Conservation (phyloP, 345 rosid species). For the Raphanus raphanistrum region DNA sequence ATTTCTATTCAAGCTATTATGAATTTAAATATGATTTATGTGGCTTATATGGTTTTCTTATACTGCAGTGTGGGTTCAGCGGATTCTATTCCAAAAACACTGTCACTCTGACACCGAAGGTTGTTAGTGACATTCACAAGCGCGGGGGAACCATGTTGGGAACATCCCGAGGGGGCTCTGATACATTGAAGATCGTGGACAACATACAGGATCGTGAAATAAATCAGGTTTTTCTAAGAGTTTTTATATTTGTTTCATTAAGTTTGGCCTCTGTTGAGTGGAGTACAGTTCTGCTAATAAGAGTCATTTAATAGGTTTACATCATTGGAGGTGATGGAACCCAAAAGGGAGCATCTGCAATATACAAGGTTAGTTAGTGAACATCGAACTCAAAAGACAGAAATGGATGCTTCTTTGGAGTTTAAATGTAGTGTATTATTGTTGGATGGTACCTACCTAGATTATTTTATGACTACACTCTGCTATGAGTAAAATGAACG, state of each 20-base stretch:
- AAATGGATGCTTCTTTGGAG: background rate
- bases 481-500: background rate
- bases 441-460: background rate
- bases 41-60: conserved; percentile 5
- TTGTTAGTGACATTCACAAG: conserved; percentile 84
- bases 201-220: conserved; percentile 92
- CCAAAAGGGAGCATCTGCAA: conserved; percentile 67
- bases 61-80: conserved; percentile 77
- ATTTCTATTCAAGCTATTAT: background rate
- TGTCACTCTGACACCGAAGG: conserved; percentile 56
- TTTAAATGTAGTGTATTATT: background rate
- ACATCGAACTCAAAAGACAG: background rate
- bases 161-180: conserved; percentile 84
- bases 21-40: background rate
- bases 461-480: background rate
- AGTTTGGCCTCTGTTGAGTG: conserved; percentile 1
- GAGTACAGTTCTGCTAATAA: conserved; percentile 7
- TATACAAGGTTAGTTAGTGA: conserved; percentile 56
- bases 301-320: conserved; percentile 53
- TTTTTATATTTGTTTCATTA: background rate
- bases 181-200: conserved; percentile 76
- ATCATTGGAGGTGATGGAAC: conserved; percentile 90
- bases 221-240: conserved; percentile 56
- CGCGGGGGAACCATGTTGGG: conserved; percentile 91
- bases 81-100: conserved; percentile 91